Base-by-base conservation (phyloP, 2,329 filamentous ascomycete genomes). In the Verticillium klebahnii region DNA sequence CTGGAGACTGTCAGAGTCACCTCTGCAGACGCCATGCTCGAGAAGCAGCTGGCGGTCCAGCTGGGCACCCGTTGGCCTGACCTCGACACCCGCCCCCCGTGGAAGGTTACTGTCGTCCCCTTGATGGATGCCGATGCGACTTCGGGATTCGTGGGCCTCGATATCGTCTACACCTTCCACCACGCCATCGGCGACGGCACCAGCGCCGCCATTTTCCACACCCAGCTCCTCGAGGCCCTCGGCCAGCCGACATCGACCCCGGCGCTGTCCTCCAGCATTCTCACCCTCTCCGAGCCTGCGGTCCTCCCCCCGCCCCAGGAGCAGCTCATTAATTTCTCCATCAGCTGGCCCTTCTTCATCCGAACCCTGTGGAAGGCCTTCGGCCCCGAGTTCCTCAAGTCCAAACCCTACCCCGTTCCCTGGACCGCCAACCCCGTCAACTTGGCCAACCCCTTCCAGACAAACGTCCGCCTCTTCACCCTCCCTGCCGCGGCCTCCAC, bases 161-260 rank as follows among this genome's bases (percentile, higher is more conserved):
- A 84, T 57, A 63, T 83, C 14, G 64, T 78, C 6, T 83, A 85
- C 64, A 73, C 76, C 5, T 82, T 74, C 37, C 84, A 87, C 63
- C 84, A 87, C 65, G 74, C 77, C 0, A 72, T 86, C 19, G 75
- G 77, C 29, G 85, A 87, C 64, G 85, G 85, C 1, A 72, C 77
- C 14, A 78, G 79, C 64, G 80, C 78, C 0, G 71, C 72, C 32
- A 67, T 76, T 2, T 85, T 87, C 64, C 84, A 87, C 63, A 69
- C 75, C 34, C 71, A 74, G 1, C 70, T 87, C 0, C 73, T 82
- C 4, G 66, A 70, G 2, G 76, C 80, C 4, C 71, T 86, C 2
- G 77, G 75, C 61, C 59, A 40, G 32, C 39, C 25, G 29, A 40
- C 8, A 29, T 19, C 29, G 5, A 29, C n/a, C 6, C 17, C 25